Evolutionary conservation across 345 rosid species (phyloP), one percentile per base, ranked within the genome.

Genomic region (Eucalyptus pumila): DNA sequence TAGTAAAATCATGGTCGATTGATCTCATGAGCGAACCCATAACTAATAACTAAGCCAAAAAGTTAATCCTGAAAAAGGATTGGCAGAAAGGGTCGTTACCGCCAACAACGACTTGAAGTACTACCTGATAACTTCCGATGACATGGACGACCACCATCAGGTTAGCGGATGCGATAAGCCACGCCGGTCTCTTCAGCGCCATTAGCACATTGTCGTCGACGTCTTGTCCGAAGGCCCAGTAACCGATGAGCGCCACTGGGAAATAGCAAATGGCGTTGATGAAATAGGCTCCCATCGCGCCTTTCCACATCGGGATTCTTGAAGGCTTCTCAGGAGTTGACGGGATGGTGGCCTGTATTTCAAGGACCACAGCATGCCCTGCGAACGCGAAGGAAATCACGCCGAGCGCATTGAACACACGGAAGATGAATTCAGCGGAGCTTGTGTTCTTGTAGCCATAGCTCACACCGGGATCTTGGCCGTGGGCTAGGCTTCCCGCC

Each of bases 271-370:
- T 90, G 4, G 98, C 99, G 30, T 96, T 96, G 87, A 96, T 88
- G 49, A 98, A 95, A 88, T 98, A 98, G 87, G 99, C 94, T 6
- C 96, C 96, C 0, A 98, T 3, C 5, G 93, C 99, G 6, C 99
- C 99, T 90, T 94, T 96, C 99, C 98, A 98, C 99, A 98, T 98
- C 6, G 98, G 92, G 23, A 95, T 88, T 81, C 90, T 96, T 5
- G 99, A 98, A 83, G 99, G 97, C 88, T 90, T 98, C 83, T 96
- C 96, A 1, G 96, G 96, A 9, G 98, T 95, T 2, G 99, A 98
- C 37, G 99, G 99, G 72, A 98, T 95, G 11, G 99, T 98, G 88
- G 99, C 98, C 90, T 98, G 99, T 81, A 98, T 98, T 90, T 98
- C 99, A 2, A 98, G 95, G 52, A 90, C 98, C 24, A 98, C 99